phyloP scores from a whole-genome alignment of 148 eudicot species.

The Silene conica region DNA sequence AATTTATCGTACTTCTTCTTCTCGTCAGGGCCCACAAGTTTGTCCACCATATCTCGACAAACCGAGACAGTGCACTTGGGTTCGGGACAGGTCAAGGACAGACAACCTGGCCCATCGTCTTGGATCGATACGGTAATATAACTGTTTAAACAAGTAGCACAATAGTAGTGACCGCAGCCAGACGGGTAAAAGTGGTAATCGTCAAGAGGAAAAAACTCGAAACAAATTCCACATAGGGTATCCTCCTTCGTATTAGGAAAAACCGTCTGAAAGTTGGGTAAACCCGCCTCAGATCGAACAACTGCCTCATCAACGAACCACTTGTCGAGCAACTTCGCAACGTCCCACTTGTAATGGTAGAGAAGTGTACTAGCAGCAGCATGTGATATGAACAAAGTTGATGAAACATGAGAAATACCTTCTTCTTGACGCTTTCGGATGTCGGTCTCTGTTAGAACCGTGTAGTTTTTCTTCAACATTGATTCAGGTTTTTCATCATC shows the following conservation, averaged over 20 bases:
- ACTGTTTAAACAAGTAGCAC: conserved; percentile 54
- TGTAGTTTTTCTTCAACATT: not conserved
- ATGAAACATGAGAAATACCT: conserved; percentile 36
- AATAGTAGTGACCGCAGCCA: conserved; percentile 64
- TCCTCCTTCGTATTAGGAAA: not conserved
- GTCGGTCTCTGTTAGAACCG: conserved; percentile 12
- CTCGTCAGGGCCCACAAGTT: conserved; percentile 36
- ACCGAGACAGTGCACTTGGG: conserved; percentile 55
- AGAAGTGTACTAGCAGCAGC: conserved; percentile 53
- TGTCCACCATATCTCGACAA: conserved; percentile 44
- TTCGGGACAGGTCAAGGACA: conserved; percentile 56
- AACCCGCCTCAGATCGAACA: conserved; percentile 47
- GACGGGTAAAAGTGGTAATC: conserved; percentile 31
- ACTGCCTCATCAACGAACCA: conserved; percentile 64
- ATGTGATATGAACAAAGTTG: conserved; percentile 48
- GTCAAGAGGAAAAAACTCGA: conserved; percentile 41
- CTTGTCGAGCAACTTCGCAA: conserved; percentile 39
- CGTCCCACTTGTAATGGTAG: conserved; percentile 53
- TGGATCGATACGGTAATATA: conserved; percentile 20
- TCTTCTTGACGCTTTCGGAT: conserved; percentile 45
- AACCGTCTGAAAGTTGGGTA: not conserved
- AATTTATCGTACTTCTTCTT: conserved; percentile 47
- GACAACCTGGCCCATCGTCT: conserved; percentile 25
- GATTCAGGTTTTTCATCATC: not conserved
- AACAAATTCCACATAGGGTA: conserved; percentile 58